phyloP scores from a whole-genome alignment of 257 asterid genomes.

The Ilex aquifolium region DNA sequence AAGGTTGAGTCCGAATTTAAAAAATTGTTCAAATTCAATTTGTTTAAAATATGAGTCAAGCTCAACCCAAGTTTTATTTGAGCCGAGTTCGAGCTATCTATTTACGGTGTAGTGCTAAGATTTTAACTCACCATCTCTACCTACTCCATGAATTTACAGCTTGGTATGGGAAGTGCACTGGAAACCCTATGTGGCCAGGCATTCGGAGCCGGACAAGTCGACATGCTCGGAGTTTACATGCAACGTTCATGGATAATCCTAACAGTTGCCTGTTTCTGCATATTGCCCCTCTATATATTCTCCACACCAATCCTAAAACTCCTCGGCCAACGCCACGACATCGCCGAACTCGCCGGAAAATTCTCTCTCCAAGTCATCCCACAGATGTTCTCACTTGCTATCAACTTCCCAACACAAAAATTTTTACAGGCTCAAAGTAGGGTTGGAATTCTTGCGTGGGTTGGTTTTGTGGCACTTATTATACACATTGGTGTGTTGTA shows the following conservation, averaged over 20 bases:
- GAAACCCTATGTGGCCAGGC: slow-evolving; percentile 97
- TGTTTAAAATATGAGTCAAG: too few relatives aligned
- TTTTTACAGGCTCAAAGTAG: slow-evolving; percentile 87
- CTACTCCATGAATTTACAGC: slow-evolving; percentile 29
- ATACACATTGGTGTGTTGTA: slow-evolving; percentile 41
- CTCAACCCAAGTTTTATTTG: too few relatives aligned
- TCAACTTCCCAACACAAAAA: slow-evolving; percentile 87
- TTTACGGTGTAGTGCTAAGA: too few relatives aligned
- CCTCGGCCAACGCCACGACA: slow-evolving; percentile 69
- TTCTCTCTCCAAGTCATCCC: slow-evolving; percentile 72
- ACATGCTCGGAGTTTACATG: slow-evolving; percentile 75
- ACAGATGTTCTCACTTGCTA: slow-evolving; percentile 81
- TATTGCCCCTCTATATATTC: slow-evolving; percentile 65
- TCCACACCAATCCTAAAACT: slow-evolving; percentile 57
- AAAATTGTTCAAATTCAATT: too few relatives aligned
- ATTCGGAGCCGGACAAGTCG: slow-evolving; percentile 82
- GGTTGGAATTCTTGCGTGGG: slow-evolving; percentile 75
- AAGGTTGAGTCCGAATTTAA: too few relatives aligned
- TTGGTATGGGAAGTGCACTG: slow-evolving; percentile 96
- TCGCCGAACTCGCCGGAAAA: slow-evolving; percentile 72
- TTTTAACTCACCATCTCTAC: background rate
- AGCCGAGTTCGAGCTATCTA: too few relatives aligned
- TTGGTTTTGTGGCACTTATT: slow-evolving; percentile 55
- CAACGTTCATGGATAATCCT: slow-evolving; percentile 89
- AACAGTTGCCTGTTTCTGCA: slow-evolving; percentile 45